Evolutionary conservation across 106 monocot species (phyloP).

Genomic region (Dendrobium chrysotoxum): DNA sequence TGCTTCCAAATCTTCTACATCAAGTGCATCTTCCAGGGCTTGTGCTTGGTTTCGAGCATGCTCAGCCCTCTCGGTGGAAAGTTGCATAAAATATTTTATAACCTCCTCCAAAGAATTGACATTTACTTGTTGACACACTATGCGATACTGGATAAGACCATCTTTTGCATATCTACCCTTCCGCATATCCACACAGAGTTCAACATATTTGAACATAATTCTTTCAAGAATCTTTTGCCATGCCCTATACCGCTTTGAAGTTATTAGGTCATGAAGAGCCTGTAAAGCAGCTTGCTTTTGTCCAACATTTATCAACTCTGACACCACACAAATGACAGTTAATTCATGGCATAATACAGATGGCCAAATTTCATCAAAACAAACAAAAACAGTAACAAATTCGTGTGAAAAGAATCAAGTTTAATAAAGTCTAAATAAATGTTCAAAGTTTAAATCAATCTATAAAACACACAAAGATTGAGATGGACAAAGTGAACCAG

Average conservation of each 20-base stretch:
- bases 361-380: too few species aligned
- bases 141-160: conserved; percentile 95
- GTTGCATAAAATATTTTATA: conserved; percentile 94
- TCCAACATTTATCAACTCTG: conserved; percentile 94
- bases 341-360: too few species aligned
- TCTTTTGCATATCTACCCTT: conserved; percentile 97
- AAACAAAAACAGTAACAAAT: too few species aligned
- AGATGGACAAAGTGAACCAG: too few species aligned
- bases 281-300: conserved; percentile 93
- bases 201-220: conserved; percentile 96
- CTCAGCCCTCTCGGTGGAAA: conserved; percentile 83
- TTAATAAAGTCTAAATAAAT: too few species aligned
- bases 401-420: too few species aligned
- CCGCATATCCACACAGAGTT: conserved; percentile 92
- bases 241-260: conserved; percentile 76
- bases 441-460: too few species aligned
- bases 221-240: conserved; percentile 94
- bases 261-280: conserved; percentile 91
- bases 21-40: conserved; percentile 88
- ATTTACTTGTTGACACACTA: conserved; percentile 97
- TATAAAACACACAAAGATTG: too few species aligned
- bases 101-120: conserved; percentile 94
- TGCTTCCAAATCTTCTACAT: conserved; percentile 94
- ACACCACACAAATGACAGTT: background rate
- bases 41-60: conserved; percentile 80